phyloP scores from a whole-genome alignment of 2,329 filamentous ascomycete species.

The Exophiala sideris region DNA sequence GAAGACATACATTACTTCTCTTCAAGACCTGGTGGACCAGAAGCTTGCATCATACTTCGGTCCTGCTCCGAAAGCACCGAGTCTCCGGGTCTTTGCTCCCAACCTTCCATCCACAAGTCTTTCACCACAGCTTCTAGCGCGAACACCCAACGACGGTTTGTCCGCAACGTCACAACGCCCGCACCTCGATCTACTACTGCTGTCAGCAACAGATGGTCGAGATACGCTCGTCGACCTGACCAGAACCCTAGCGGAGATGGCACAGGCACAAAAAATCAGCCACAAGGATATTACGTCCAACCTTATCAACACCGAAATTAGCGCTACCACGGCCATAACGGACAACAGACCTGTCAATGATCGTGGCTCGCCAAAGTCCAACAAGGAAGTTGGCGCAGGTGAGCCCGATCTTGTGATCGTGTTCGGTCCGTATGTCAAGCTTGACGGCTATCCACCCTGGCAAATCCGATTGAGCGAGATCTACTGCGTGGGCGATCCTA shows the following conservation, averaged over 20 bases:
- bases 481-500: conserved; percentile 58
- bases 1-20: conserved; percentile 82
- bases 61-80: conserved; percentile 59
- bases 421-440: conserved; percentile 77
- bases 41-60: conserved; percentile 90
- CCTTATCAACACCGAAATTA: conserved; percentile 84
- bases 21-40: conserved; percentile 72
- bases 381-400: conserved; percentile 20
- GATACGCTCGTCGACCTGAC: conserved; percentile 95
- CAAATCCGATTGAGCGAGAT: conserved; percentile 94
- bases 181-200: conserved; percentile 65
- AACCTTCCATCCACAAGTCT: conserved; percentile 47
- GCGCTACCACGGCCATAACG: conserved; percentile 44
- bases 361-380: conserved; percentile 3
- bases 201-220: conserved; percentile 83
- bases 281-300: conserved; percentile 79
- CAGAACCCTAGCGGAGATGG: conserved; percentile 91
- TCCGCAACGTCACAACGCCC: conserved; percentile 16
- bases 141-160: conserved; percentile 25
- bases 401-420: conserved; percentile 84
- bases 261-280: conserved; percentile 78
- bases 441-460: conserved; percentile 95
- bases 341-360: conserved; percentile 5
- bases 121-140: conserved; percentile 16
- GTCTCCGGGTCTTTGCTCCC: conserved; percentile 69